These are phyloP conservation scores for Lactarius evosmus DNA, from an alignment of 768 basidiomycete species.

Conservation along the genomic window DNA sequence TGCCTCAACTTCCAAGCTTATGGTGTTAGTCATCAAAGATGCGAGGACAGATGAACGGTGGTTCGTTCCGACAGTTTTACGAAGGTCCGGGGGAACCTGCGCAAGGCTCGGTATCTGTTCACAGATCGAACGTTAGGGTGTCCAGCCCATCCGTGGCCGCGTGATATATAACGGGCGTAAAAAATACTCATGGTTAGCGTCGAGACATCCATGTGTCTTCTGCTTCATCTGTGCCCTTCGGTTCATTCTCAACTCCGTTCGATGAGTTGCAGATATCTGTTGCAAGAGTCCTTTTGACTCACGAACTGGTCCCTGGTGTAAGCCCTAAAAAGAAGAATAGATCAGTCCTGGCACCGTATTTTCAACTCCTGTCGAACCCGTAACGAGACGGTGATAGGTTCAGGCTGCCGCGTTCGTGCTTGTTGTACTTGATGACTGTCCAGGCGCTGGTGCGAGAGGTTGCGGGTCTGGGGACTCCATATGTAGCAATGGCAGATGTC, in stretches of 20 bases:
- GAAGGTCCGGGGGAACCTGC: conserved; percentile 88
- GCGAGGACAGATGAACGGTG: conserved; percentile 50
- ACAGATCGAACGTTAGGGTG: conserved; percentile 80
- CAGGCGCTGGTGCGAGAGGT: background rate
- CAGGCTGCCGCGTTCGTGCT: background rate
- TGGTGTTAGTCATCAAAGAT: conserved; percentile 53
- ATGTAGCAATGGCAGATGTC: conserved; percentile 35
- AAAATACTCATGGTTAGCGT: conserved; percentile 85
- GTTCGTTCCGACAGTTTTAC: conserved; percentile 53
- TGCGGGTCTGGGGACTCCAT: background rate
- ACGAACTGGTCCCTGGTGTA: conserved; percentile 95
- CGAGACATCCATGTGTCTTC: conserved; percentile 84
- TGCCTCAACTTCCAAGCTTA: conserved; percentile 49
- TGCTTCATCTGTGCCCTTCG: conserved; percentile 92
- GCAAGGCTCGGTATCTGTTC: conserved; percentile 79
- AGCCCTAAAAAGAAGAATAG: conserved; percentile 69
- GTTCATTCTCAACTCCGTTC: conserved; percentile 90
- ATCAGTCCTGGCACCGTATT: conserved; percentile 65
- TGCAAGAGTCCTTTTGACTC: conserved; percentile 87
- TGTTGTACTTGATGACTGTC: background rate
- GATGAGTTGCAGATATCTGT: conserved; percentile 93
- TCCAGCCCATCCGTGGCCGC: conserved; percentile 3
- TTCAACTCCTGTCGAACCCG: conserved; percentile 90
- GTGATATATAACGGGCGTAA: background rate
- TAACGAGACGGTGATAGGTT: conserved; percentile 68